phyloP scores from a whole-genome alignment of 257 asterid species.

The Forsythia suspensa region DNA sequence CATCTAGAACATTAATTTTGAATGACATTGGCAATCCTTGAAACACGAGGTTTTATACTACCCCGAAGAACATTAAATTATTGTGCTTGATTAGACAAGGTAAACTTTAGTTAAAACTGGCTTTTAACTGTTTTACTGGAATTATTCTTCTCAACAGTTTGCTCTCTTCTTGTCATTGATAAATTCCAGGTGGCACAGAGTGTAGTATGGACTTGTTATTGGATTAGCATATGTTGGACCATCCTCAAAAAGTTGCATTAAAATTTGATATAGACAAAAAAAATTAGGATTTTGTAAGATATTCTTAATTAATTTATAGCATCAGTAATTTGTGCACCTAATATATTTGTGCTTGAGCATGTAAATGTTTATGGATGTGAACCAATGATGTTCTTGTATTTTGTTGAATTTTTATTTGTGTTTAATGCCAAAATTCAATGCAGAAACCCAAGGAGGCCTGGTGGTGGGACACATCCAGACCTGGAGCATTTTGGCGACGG shows the following conservation, averaged over 20 bases:
- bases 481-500: slow-evolving; percentile 40
- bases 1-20: no score
- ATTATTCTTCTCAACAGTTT: no score
- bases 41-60: no score
- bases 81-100: neutral
- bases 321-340: no score
- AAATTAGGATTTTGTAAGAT: no score
- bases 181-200: neutral
- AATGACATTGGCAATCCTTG: neutral
- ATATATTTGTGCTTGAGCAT: no score
- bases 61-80: neutral
- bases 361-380: no score
- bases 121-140: neutral
- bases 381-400: neutral
- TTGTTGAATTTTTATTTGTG: neutral
- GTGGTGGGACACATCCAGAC: slow-evolving; percentile 53
- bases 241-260: neutral
- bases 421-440: neutral
- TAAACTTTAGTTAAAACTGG: no score
- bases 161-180: neutral
- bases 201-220: neutral
- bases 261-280: no score
- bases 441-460: slow-evolving; percentile 50
- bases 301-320: no score
- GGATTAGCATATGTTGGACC: neutral